These are phyloP conservation scores for Evernia prunastri DNA, from an alignment of 495 filamentous ascomycete species.

Conservation along the genomic window DNA sequence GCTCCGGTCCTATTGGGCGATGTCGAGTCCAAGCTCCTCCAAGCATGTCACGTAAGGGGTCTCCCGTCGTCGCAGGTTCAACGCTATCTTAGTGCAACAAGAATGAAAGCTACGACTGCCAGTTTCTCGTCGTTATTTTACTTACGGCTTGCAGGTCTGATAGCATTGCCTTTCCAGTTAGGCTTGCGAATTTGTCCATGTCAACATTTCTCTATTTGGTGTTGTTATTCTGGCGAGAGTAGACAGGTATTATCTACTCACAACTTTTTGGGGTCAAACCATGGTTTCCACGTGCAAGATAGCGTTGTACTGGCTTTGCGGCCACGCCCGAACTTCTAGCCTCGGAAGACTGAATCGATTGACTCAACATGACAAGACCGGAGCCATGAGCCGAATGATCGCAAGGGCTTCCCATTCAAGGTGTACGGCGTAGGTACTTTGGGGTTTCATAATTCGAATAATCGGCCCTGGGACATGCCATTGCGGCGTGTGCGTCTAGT, in stretches of 20 bases:
- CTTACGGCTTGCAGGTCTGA: too few species aligned
- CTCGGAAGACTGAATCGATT: neutral
- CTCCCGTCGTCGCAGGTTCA: conserved; percentile 1
- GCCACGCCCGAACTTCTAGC: neutral
- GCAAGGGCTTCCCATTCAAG: neutral
- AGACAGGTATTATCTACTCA: neutral
- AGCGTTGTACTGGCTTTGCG: neutral
- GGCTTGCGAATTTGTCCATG: neutral
- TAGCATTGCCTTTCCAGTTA: neutral
- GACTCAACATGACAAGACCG: neutral
- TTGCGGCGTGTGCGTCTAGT: conserved; percentile 4
- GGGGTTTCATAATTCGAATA: neutral
- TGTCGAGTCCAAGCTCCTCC: neutral
- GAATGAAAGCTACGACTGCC: neutral
- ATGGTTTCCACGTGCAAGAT: neutral
- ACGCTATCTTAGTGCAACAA: neutral
- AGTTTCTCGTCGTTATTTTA: neutral
- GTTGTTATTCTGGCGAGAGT: neutral
- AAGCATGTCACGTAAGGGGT: neutral
- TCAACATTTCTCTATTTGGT: neutral
- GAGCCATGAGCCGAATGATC: neutral
- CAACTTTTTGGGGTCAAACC: neutral
- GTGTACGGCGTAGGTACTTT: neutral
- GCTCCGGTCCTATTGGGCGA: neutral
- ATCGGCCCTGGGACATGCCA: neutral